Evolutionary conservation across 768 basidiomycete genomes (phyloP).

Genomic region (Aureoboletus auriporus): DNA sequence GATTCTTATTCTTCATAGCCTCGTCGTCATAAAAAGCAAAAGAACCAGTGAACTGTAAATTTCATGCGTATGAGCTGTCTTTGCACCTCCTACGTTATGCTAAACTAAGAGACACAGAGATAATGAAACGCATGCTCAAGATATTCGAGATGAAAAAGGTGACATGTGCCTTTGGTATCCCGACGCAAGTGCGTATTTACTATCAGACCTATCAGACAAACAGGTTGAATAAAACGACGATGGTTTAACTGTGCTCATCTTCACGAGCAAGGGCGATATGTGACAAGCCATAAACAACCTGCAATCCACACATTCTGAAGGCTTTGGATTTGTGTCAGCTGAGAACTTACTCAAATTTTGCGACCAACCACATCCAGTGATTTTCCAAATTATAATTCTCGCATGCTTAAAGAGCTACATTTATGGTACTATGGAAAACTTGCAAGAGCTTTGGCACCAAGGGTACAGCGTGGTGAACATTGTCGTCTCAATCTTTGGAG

Average conservation of each 20-base stretch:
- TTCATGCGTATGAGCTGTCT: too few species aligned
- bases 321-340: constrained; percentile 91
- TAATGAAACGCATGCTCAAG: constrained; percentile 87
- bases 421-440: constrained; percentile 73
- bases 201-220: neutral
- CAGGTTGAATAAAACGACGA: constrained; percentile 94
- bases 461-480: constrained; percentile 98
- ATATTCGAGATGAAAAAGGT: constrained; percentile 94
- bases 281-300: constrained; percentile 99
- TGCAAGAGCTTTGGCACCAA: constrained; percentile 89
- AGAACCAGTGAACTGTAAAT: too few species aligned
- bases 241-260: constrained; percentile 92
- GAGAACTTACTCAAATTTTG: constrained; percentile 99
- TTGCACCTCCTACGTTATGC: constrained; percentile 92
- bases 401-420: constrained; percentile 86
- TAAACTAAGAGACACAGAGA: constrained; percentile 84
- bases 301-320: constrained; percentile 92
- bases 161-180: neutral
- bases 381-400: constrained; percentile 77
- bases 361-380: constrained; percentile 95
- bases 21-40: too few species aligned
- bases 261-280: constrained; percentile 99
- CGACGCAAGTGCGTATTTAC: constrained; percentile 2
- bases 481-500: constrained; percentile 91
- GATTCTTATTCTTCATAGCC: too few species aligned